Conservation (phyloP, 805 yeast genomes). For the Candida caryicola region DNA sequence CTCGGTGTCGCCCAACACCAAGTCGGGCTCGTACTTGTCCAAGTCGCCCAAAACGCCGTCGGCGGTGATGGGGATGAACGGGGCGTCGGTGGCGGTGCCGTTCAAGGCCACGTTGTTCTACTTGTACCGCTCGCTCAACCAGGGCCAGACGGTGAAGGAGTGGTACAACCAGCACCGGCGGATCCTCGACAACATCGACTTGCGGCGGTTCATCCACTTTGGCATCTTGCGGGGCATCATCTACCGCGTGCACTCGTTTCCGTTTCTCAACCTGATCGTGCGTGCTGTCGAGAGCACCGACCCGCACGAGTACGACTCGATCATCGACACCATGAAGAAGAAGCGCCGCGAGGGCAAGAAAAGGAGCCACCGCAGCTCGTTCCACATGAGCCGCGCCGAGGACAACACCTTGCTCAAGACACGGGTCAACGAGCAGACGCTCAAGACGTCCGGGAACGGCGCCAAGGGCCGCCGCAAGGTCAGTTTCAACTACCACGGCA, state of each 20-base stretch:
- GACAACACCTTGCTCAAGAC: constrained; percentile 11
- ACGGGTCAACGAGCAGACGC: constrained; percentile 14
- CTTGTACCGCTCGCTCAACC: constrained; percentile 74
- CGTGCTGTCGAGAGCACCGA: constrained; percentile 33
- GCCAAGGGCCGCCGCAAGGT: constrained; percentile 24
- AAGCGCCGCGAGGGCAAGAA: constrained; percentile 4
- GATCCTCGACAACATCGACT: constrained; percentile 63
- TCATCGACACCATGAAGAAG: constrained; percentile 14
- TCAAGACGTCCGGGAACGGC: constrained; percentile 19
- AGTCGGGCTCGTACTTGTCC: constrained; percentile 4
- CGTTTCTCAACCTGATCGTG: constrained; percentile 49
- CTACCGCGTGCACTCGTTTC: constrained; percentile 76
- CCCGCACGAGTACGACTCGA: constrained; percentile 13
- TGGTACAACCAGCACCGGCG: constrained; percentile 76
- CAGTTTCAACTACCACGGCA: constrained; percentile 25
- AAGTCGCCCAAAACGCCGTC: constrained; percentile 7
- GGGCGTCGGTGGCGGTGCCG: constrained; percentile 40
- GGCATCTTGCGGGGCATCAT: constrained; percentile 82
- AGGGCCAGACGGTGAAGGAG: constrained; percentile 70
- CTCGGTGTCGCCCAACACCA: constrained; percentile 10
- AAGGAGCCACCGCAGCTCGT: not conserved
- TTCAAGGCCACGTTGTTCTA: constrained; percentile 65
- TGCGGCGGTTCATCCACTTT: constrained; percentile 80
- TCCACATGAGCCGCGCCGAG: not conserved
- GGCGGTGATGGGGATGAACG: constrained; percentile 1